Evolutionary conservation across 768 basidiomycete genomes (phyloP).

Genomic region (Chalciporus chontae): DNA sequence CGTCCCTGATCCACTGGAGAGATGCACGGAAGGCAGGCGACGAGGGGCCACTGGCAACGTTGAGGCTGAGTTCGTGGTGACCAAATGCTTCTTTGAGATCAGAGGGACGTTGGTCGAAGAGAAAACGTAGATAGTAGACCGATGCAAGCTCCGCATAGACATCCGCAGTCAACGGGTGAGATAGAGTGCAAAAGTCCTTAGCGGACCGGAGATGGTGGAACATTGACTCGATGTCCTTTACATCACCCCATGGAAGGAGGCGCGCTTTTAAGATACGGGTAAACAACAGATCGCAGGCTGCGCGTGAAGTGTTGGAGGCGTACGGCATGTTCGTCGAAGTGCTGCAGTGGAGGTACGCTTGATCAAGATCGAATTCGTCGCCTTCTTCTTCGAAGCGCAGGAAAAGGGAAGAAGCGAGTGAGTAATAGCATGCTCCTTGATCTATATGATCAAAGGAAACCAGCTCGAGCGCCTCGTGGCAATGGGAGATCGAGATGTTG

Average conservation of each 20-base stretch:
- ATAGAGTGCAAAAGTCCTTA: constrained; percentile 19
- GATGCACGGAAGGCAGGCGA: constrained; percentile 19
- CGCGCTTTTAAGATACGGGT: constrained; percentile 22
- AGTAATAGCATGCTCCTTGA: constrained; percentile 9
- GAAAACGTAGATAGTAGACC: constrained; percentile 23
- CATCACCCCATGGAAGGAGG: constrained; percentile 22
- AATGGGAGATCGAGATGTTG: constrained; percentile 25
- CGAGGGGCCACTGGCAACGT: constrained; percentile 10
- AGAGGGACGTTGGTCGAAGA: constrained; percentile 13
- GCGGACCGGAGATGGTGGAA: constrained; percentile 25
- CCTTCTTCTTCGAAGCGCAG: constrained; percentile 23
- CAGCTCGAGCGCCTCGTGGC: constrained; percentile 23
- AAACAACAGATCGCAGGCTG: constrained; percentile 17
- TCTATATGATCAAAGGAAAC: constrained; percentile 13
- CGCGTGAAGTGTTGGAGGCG: constrained; percentile 11
- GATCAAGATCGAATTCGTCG: constrained; percentile 27
- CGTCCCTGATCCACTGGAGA: constrained; percentile 21
- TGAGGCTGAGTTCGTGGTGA: constrained; percentile 22
- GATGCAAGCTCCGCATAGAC: constrained; percentile 25
- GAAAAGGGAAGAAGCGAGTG: constrained; percentile 21
- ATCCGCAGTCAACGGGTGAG: constrained; percentile 18
- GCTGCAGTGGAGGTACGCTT: constrained; percentile 19
- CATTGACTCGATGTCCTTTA: constrained; percentile 23
- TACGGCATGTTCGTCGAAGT: constrained; percentile 1
- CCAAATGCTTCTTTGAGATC: constrained; percentile 26